phyloP scores from a whole-genome alignment of 2,329 filamentous ascomycete species.

The Nakataea oryzae region DNA sequence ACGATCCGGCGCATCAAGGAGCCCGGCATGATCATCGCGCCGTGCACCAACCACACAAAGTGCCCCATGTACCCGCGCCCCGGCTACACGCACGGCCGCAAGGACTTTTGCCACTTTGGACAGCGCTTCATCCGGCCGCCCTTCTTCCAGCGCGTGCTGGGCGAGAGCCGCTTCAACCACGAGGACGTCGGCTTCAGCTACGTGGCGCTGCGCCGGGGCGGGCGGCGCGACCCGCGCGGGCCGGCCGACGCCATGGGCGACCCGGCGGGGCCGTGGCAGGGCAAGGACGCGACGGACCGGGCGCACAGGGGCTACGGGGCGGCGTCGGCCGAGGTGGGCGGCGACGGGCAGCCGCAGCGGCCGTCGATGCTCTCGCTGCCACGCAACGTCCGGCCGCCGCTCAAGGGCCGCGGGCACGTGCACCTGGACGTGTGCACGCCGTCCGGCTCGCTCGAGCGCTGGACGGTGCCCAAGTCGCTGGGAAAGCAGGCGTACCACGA shows the following conservation, averaged over 20 bases:
- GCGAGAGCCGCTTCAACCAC: conserved; percentile 60
- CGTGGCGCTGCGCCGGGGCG: conserved; percentile 60
- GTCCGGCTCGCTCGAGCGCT: conserved; percentile 75
- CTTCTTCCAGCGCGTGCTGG: conserved; percentile 70
- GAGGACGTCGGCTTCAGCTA: conserved; percentile 91
- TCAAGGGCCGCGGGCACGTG: conserved; percentile 84
- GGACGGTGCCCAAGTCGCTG: conserved; percentile 80
- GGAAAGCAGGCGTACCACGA: conserved; percentile 79
- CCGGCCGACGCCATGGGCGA: conserved; percentile 12
- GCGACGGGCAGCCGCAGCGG: conserved; percentile 17
- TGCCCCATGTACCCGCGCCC: conserved; percentile 81
- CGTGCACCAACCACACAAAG: conserved; percentile 78
- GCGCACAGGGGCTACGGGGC: conserved; percentile 70
- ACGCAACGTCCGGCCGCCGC: conserved; percentile 63
- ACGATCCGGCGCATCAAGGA: conserved; percentile 37
- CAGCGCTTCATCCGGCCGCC: conserved; percentile 80
- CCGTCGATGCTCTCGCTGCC: conserved; percentile 62
- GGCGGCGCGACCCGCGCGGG: conserved; percentile 5
- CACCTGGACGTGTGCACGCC: conserved; percentile 88
- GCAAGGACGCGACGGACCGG: conserved; percentile 44
- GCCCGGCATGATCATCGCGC: conserved; percentile 54
- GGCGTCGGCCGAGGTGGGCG: neutral
- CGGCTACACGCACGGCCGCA: conserved; percentile 62
- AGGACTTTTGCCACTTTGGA: conserved; percentile 83
- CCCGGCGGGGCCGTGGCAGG: conserved; percentile 26